Percentiles rank a stretch among this genome's conserved stretches.
These are phyloP conservation scores for Lipomyces orientalis DNA, from an alignment of 805 yeast species.

Conservation along the genomic window DNA sequence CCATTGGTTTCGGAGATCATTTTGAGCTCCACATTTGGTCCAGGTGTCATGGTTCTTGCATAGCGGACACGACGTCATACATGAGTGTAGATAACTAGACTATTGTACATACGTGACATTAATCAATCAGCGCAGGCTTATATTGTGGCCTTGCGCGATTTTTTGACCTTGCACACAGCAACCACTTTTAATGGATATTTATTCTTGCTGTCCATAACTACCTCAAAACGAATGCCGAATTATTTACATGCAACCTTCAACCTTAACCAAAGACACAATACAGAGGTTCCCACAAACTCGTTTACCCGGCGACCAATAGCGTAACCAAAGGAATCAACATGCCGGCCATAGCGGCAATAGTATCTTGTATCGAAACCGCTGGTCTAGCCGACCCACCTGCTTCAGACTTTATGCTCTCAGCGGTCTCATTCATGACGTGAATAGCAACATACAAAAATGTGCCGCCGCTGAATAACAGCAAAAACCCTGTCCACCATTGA, in stretches of 20 bases:
- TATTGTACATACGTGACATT: background rate
- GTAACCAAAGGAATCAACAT: slow-evolving; percentile 46
- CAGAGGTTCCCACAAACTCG: background rate
- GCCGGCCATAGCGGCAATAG: slow-evolving; percentile 41
- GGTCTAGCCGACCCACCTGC: slow-evolving; percentile 9
- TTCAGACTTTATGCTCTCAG: slow-evolving; percentile 25
- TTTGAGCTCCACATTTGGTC: slow-evolving; percentile 31
- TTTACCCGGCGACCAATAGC: slow-evolving; percentile 41
- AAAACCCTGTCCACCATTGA: slow-evolving; percentile 56
- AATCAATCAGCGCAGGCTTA: background rate
- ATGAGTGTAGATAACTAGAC: background rate
- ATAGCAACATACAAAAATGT: slow-evolving; percentile 73
- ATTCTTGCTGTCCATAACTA: background rate
- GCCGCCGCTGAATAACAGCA: slow-evolving; percentile 71
- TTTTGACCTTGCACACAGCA: background rate
- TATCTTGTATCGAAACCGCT: slow-evolving; percentile 31
- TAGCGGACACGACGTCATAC: slow-evolving; percentile 1
- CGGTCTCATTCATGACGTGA: slow-evolving; percentile 59
- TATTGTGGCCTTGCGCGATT: background rate
- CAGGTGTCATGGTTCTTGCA: slow-evolving; percentile 27
- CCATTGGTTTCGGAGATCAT: slow-evolving; percentile 30
- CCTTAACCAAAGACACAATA: background rate
- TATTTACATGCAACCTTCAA: slow-evolving; percentile 2
- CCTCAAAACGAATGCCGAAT: background rate
- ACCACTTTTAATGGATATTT: background rate